Evolutionary conservation across 2,329 filamentous ascomycete species (phyloP).

Genomic region (Camptophora hylomeconis): DNA sequence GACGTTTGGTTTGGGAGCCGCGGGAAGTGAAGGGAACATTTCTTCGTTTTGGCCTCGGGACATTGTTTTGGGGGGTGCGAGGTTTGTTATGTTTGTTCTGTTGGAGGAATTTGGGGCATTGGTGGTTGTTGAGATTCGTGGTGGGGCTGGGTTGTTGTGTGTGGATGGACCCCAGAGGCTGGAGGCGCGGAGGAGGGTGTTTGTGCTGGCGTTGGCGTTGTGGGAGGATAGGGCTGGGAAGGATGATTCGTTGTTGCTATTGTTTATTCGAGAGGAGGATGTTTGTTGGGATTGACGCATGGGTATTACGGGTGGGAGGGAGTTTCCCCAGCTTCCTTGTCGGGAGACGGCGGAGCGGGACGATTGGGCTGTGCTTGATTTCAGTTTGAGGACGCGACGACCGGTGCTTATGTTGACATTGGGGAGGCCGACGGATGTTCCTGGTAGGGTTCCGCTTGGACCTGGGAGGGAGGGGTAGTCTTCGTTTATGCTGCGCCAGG

Average conservation of each 20-base stretch:
- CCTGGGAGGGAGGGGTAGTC: constrained; percentile 84
- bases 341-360: constrained; percentile 45
- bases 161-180: constrained; percentile 17
- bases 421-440: constrained; percentile 37
- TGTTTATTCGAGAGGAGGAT: constrained; percentile 14
- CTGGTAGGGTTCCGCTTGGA: constrained; percentile 53
- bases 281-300: constrained; percentile 33
- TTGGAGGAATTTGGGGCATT: constrained; percentile 5
- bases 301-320: constrained; percentile 25
- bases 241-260: constrained; percentile 16
- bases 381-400: constrained; percentile 49
- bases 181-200: constrained; percentile 16
- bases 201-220: constrained; percentile 14
- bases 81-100: constrained; percentile 7
- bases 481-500: constrained; percentile 92
- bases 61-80: constrained; percentile 10
- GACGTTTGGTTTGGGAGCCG: constrained; percentile 55
- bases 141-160: constrained; percentile 13
- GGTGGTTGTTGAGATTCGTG: constrained; percentile 8
- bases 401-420: constrained; percentile 33
- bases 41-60: constrained; percentile 32
- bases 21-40: constrained; percentile 71
- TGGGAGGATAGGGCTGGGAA: constrained; percentile 15
- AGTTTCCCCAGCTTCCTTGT: constrained; percentile 43
- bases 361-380: constrained; percentile 57